Percentiles rank a stretch among this genome's conserved stretches.
Conservation (phyloP, 164 flowering plant genomes). For the Berberis thunbergii region DNA sequence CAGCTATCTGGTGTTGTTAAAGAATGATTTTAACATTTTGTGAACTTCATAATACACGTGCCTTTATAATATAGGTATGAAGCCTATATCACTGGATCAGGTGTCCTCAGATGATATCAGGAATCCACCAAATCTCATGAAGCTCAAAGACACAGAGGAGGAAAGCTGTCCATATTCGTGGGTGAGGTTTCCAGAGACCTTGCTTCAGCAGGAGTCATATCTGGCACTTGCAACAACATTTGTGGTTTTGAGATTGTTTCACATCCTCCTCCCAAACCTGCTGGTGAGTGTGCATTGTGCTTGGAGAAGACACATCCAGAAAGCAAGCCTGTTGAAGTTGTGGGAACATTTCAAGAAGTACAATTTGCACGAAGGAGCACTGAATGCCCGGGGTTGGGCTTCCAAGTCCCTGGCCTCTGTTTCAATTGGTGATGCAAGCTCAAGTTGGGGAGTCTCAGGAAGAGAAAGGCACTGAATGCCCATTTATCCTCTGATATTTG, state of each 20-base stretch:
- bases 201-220: constrained; percentile 72
- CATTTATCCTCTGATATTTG: no score
- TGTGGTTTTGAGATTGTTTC: constrained; percentile 59
- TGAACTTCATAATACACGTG: not conserved
- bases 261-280: constrained; percentile 42
- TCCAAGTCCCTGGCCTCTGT: constrained; percentile 87
- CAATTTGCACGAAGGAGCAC: constrained; percentile 70
- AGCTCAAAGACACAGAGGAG: constrained; percentile 25
- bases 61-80: constrained; percentile 31
- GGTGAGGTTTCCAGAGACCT: constrained; percentile 87
- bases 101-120: constrained; percentile 28
- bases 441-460: constrained; percentile 20
- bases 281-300: constrained; percentile 24
- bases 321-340: constrained; percentile 31
- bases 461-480: not conserved
- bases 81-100: constrained; percentile 27
- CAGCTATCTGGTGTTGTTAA: not conserved
- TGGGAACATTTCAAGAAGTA: constrained; percentile 65
- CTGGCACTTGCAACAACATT: constrained; percentile 68
- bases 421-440: constrained; percentile 75
- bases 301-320: constrained; percentile 42
- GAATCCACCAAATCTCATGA: constrained; percentile 26
- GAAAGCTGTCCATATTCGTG: constrained; percentile 85
- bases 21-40: not conserved
- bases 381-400: constrained; percentile 85